Evolutionary conservation across 176 grass and related monocot species (phyloP).

Genomic region (Puya raimondii): DNA sequence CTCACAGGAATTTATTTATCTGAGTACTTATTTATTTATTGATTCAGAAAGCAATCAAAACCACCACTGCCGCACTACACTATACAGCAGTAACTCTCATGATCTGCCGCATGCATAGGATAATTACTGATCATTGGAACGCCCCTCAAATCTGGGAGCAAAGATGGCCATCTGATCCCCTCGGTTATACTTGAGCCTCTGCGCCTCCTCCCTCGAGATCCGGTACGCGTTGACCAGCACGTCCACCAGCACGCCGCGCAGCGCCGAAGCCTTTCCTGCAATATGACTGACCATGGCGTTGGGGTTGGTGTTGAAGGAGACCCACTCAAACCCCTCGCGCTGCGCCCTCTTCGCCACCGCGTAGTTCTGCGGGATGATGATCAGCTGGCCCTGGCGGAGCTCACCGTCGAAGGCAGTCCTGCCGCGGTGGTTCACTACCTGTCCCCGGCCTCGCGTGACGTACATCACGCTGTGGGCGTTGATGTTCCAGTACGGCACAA

Average conservation of each 20-base stretch:
- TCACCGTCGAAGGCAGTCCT: conserved; percentile 27
- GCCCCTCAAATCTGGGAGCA: neutral
- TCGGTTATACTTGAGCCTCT: conserved; percentile 19
- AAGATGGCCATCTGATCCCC: conserved; percentile 25
- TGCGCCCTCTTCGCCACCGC: conserved; percentile 5
- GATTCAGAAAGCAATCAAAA: neutral
- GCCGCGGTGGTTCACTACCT: conserved; percentile 26
- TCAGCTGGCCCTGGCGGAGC: conserved; percentile 20
- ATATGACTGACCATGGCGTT: conserved; percentile 29
- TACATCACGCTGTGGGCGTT: conserved; percentile 35
- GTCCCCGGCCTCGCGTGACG: conserved; percentile 21
- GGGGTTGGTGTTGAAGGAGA: conserved; percentile 33
- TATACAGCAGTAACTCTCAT: neutral
- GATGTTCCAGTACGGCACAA: conserved; percentile 34
- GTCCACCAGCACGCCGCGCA: conserved; percentile 26
- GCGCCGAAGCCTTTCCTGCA: conserved; percentile 25
- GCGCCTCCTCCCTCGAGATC: conserved; percentile 22
- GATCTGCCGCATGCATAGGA: too few species aligned
- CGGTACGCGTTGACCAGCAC: conserved; percentile 25
- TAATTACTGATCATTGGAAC: neutral
- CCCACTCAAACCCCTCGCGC: conserved; percentile 19
- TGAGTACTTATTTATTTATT: too few species aligned
- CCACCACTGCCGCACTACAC: neutral
- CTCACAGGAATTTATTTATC: conserved; percentile 3
- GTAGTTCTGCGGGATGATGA: conserved; percentile 28